These are phyloP conservation scores for Leucocoprinus leucothites DNA, from an alignment of 768 basidiomycete species.

Conservation along the genomic window DNA sequence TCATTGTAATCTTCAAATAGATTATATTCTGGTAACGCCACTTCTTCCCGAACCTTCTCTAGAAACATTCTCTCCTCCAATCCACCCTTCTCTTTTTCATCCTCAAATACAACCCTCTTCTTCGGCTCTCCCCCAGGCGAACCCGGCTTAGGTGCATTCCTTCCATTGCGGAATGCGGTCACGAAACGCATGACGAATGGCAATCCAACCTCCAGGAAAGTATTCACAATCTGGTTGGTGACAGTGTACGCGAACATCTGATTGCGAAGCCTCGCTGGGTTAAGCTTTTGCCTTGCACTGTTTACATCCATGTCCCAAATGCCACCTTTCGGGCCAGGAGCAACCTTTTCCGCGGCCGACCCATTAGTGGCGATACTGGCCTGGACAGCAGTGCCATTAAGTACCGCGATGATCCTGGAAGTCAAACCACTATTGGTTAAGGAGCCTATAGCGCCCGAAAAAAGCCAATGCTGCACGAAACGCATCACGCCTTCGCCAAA, in stretches of 20 bases:
- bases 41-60: slow-evolving; percentile 73
- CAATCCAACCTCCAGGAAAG: slow-evolving; percentile 75
- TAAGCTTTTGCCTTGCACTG: slow-evolving; percentile 55
- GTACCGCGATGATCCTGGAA: slow-evolving; percentile 21
- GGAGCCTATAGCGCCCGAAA: slow-evolving; percentile 15
- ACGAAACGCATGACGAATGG: slow-evolving; percentile 73
- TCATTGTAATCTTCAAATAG: slow-evolving; percentile 90
- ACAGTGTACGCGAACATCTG: slow-evolving; percentile 95
- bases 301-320: slow-evolving; percentile 54
- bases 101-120: slow-evolving; percentile 74
- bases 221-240: slow-evolving; percentile 81
- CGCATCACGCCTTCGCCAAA: slow-evolving; percentile 86
- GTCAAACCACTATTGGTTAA: slow-evolving; percentile 14
- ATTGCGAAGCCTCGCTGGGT: slow-evolving; percentile 69
- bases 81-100: slow-evolving; percentile 53
- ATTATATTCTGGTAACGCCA: slow-evolving; percentile 75
- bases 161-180: slow-evolving; percentile 31
- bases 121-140: slow-evolving; percentile 32
- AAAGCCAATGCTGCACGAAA: slow-evolving; percentile 39
- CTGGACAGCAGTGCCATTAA: slow-evolving; percentile 27
- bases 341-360: slow-evolving; percentile 11
- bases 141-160: slow-evolving; percentile 2
- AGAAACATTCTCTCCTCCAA: slow-evolving; percentile 68
- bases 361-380: slow-evolving; percentile 1
- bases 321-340: slow-evolving; percentile 11